Conservation (phyloP, 2,329 filamentous ascomycete species). For the Corinectria fuckeliana region DNA sequence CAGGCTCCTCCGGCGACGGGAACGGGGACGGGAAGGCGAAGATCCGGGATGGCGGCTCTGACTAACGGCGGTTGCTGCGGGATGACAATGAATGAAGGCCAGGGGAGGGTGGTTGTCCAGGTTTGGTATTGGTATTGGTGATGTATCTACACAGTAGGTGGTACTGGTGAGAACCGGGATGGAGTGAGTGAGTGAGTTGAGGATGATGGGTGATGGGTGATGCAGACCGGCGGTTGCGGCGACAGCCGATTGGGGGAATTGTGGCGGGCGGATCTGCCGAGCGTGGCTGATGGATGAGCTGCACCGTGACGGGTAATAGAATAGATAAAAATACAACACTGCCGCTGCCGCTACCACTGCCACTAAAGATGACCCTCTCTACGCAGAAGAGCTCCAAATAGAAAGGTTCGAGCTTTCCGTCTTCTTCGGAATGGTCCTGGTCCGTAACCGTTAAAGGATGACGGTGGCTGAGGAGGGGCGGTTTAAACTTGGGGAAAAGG, state of each 20-base stretch:
- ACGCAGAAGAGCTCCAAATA: not conserved
- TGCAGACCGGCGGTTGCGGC: not conserved
- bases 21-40: slow-evolving; percentile 1
- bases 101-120: too few species aligned
- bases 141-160: too few species aligned
- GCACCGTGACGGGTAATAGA: not conserved
- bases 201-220: slow-evolving; percentile 2
- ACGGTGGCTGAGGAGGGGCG: not conserved
- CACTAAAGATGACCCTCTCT: too few species aligned
- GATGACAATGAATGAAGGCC: not conserved
- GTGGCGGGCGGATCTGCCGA: slow-evolving; percentile 9
- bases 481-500: too few species aligned
- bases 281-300: slow-evolving; percentile 7
- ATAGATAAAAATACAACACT: slow-evolving; percentile 4
- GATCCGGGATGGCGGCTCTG: slow-evolving; percentile 5
- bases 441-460: too few species aligned
- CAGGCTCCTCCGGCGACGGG: not conserved
- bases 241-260: slow-evolving; percentile 1
- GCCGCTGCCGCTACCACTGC: not conserved
- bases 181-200: not conserved
- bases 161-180: slow-evolving; percentile 10
- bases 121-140: too few species aligned
- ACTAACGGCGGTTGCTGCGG: not conserved
- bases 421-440: not conserved
- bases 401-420: not conserved